Conservation (phyloP, 1,284 basidiomycete species). For the Coniophora puteana region DNA sequence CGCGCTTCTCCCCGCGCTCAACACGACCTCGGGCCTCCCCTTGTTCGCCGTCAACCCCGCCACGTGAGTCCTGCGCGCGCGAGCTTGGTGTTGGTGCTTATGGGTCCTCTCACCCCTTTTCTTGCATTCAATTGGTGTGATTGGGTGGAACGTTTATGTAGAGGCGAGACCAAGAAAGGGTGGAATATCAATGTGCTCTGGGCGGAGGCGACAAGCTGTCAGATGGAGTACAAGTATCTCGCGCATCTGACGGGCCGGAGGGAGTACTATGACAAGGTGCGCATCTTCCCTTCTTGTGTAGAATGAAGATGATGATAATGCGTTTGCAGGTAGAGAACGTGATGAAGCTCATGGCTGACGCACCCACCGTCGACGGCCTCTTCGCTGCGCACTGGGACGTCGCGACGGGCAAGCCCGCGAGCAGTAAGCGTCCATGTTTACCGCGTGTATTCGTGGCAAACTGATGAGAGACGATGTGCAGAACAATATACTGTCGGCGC, state of each 20-base stretch:
- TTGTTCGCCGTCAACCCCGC: slow-evolving; percentile 41
- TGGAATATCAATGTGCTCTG: slow-evolving; percentile 33
- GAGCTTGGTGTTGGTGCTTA: not conserved
- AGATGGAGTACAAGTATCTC: slow-evolving; percentile 63
- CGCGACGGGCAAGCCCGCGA: slow-evolving; percentile 30
- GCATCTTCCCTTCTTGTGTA: slow-evolving; percentile 10
- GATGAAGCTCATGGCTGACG: slow-evolving; percentile 43
- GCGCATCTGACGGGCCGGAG: slow-evolving; percentile 56
- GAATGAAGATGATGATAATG: not conserved
- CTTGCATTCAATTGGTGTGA: slow-evolving; percentile 5
- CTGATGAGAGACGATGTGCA: not conserved
- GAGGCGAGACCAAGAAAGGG: slow-evolving; percentile 29
- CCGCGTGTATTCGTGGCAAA: not conserved
- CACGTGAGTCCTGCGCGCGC: slow-evolving; percentile 28
- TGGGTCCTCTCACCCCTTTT: not conserved
- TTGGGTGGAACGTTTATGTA: too few relatives aligned
- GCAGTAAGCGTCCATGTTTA: slow-evolving; percentile 26
- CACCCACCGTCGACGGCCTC: slow-evolving; percentile 35
- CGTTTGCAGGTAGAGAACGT: slow-evolving; percentile 39
- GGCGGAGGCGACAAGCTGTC: slow-evolving; percentile 53
- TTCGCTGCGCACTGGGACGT: slow-evolving; percentile 40
- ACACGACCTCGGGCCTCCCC: slow-evolving; percentile 47
- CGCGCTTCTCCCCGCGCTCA: slow-evolving; percentile 48
- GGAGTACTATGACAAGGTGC: slow-evolving; percentile 48
- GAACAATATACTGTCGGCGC: slow-evolving; percentile 24